Conservation (phyloP, 2,329 filamentous ascomycete genomes). For the Leptoxyphium fumago region DNA sequence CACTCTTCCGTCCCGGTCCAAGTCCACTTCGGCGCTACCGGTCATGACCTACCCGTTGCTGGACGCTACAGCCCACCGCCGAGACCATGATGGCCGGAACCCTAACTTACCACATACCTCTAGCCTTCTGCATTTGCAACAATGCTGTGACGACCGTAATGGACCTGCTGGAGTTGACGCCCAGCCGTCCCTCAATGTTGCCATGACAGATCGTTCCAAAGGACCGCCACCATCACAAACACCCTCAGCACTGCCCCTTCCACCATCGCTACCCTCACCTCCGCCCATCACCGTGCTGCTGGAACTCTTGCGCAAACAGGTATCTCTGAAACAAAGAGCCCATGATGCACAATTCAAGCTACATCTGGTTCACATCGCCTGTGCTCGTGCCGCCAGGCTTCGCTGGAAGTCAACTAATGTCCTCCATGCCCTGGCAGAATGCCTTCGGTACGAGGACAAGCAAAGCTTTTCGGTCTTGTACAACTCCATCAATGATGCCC, state of each 20-base stretch:
- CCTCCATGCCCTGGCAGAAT: slow-evolving; percentile 61
- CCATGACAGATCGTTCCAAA: neutral
- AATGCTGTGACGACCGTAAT: too few species aligned
- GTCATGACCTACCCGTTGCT: neutral
- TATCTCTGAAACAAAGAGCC: slow-evolving; percentile 70
- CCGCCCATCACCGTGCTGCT: slow-evolving; percentile 52
- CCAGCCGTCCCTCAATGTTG: neutral
- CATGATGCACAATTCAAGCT: slow-evolving; percentile 57
- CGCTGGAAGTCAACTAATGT: slow-evolving; percentile 60
- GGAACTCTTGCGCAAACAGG: slow-evolving; percentile 61
- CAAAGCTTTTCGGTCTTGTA: slow-evolving; percentile 60
- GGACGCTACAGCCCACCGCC: neutral
- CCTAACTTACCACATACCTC: too few species aligned
- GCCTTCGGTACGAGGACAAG: slow-evolving; percentile 66
- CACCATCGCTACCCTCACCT: neutral
- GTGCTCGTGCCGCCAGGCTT: slow-evolving; percentile 58
- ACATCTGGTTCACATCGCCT: slow-evolving; percentile 59
- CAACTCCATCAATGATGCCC: slow-evolving; percentile 62
- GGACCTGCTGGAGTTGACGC: too few species aligned
- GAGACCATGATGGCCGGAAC: too few species aligned
- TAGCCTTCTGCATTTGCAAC: too few species aligned
- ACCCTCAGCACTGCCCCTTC: too few species aligned
- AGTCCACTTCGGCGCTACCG: neutral
- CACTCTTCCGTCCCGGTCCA: neutral
- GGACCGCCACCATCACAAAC: too few species aligned